phyloP scores from a whole-genome alignment of 2,329 filamentous ascomycete species.

The Lizonia empirigonia region DNA sequence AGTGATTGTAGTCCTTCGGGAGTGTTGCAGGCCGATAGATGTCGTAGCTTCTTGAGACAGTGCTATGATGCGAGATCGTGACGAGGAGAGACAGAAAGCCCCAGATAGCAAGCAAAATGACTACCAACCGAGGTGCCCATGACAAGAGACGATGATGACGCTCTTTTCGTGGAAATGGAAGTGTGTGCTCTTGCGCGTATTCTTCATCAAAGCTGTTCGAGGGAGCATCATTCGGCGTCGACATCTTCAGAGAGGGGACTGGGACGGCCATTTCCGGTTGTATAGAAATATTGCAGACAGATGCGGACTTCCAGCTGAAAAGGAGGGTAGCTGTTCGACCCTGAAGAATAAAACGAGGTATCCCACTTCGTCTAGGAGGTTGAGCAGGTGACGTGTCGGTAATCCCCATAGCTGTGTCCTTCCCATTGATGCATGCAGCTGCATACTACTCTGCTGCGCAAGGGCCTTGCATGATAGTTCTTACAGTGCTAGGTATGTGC shows the following conservation, averaged over 20 bases:
- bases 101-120: neutral
- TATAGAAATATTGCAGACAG: too few species aligned
- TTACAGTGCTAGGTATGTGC: too few species aligned
- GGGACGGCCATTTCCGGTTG: too few species aligned
- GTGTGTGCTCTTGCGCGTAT: neutral
- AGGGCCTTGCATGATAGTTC: too few species aligned
- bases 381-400: too few species aligned
- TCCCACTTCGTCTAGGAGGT: too few species aligned
- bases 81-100: conserved; percentile 1
- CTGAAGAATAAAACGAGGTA: neutral
- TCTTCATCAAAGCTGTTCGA: neutral
- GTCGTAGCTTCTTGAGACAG: neutral
- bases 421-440: too few species aligned
- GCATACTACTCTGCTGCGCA: too few species aligned
- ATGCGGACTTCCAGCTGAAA: neutral
- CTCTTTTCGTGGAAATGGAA: neutral
- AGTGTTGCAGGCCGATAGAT: neutral
- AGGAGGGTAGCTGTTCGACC: neutral
- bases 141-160: neutral
- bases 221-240: too few species aligned
- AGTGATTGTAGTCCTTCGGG: neutral
- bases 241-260: neutral
- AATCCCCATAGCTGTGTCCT: too few species aligned
- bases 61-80: neutral
- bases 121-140: neutral